Evolutionary conservation across 805 yeast species (phyloP).

Genomic region (Candida koratica): DNA sequence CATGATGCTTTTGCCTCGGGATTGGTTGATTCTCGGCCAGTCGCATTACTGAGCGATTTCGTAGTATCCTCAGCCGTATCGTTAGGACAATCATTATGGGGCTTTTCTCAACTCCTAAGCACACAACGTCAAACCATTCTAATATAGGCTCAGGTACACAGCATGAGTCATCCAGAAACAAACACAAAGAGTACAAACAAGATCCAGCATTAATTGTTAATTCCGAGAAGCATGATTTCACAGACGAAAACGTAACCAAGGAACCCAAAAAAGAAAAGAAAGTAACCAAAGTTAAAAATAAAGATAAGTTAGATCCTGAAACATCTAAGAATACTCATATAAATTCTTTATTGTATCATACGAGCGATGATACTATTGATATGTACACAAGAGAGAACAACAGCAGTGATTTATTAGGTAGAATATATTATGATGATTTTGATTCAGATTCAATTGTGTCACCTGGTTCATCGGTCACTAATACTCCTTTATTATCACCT

Average conservation of each 20-base stretch:
- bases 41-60: no score
- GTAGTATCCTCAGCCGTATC: neutral
- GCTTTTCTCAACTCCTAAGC: slow-evolving; percentile 14
- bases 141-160: slow-evolving; percentile 13
- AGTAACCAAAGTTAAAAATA: slow-evolving; percentile 10
- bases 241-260: no score
- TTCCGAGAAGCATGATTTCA: neutral
- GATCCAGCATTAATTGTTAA: no score
- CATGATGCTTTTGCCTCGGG: no score
- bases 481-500: slow-evolving; percentile 18
- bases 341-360: slow-evolving; percentile 38
- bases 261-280: slow-evolving; percentile 12
- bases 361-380: slow-evolving; percentile 36
- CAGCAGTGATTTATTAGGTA: slow-evolving; percentile 37
- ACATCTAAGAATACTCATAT: slow-evolving; percentile 36
- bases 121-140: slow-evolving; percentile 9
- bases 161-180: slow-evolving; percentile 12
- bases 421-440: slow-evolving; percentile 42
- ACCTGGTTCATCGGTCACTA: slow-evolving; percentile 17
- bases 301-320: slow-evolving; percentile 19
- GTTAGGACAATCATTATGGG: slow-evolving; percentile 10
- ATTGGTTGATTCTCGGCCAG: no score
- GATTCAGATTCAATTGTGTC: slow-evolving; percentile 29
- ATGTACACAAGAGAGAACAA: slow-evolving; percentile 35
- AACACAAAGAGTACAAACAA: no score